Evolutionary conservation across 2,329 filamentous ascomycete genomes (phyloP), one percentile per base, ranked within the genome.

Genomic region (Colletotrichum acutatum): DNA sequence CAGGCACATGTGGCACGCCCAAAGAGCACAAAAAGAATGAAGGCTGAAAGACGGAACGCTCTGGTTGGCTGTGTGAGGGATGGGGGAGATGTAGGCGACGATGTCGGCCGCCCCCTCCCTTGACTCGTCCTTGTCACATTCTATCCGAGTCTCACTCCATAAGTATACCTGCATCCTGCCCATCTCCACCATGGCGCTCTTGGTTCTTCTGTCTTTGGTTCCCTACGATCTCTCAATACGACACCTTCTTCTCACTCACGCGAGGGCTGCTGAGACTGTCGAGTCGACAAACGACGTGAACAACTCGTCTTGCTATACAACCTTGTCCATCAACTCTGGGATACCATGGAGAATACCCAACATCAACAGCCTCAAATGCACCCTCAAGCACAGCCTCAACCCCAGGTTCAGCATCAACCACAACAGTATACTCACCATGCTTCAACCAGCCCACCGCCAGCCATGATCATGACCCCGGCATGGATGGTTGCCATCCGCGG

Each of bases 401-500:
- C 56, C 2, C 57, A 62, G 32, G n/a, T 8, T 9, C 62, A 65
- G 32, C 30, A 19, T 16, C 49, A 65, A 32, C 69, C 63, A 54
- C 34, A 63, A 46, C 59, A 64, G 4, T 52, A 57, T 6, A 37
- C 57, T 5, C 68, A 49, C 1, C 30, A 30, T 4, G 32, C 54
- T 24, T 34, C 68, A 7, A 49, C 42, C 32, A 14, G 34, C 46
- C 16, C 53, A n/a, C 59, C 57, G 14, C 68, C 58, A 6, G 49
- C 71, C 68, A 76, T 87, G 70, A 82, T 87, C 68, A 75, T 78
- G 42, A 82, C 85, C 26, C 85, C 86, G 9, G 66, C 77, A 22
- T 87, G 86, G 85, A 76, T 88, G n/a, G 77, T 83, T 30, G 79
- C 81, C 22, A 61, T 85, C 28, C 84, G 85, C 11, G 79, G 81